These are phyloP conservation scores for Bipolaris zeicola DNA, from an alignment of 2,329 filamentous ascomycete genomes.

Conservation along the genomic window DNA sequence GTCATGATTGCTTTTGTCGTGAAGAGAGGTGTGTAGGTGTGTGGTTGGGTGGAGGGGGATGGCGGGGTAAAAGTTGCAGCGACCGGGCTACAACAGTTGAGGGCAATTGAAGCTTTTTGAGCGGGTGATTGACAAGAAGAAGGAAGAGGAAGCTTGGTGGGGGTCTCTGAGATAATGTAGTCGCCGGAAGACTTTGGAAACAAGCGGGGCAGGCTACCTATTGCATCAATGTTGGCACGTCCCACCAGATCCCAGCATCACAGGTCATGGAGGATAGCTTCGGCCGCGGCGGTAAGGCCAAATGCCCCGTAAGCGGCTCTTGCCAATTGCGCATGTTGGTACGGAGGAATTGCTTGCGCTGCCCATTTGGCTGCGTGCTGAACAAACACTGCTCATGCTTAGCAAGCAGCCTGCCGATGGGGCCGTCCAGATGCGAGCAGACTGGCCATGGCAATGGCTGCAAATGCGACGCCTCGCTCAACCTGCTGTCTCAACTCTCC, in stretches of 20 bases:
- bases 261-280: constrained; percentile 10
- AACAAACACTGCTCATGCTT: constrained; percentile 9
- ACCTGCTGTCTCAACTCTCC: too few species aligned
- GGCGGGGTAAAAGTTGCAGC: constrained; percentile 40
- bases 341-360: constrained; percentile 9
- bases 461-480: neutral
- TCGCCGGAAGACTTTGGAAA: constrained; percentile 43
- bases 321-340: constrained; percentile 18
- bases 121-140: constrained; percentile 31
- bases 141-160: constrained; percentile 27
- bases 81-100: constrained; percentile 37
- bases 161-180: constrained; percentile 43
- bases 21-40: constrained; percentile 2
- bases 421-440: neutral
- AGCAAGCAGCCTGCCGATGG: constrained; percentile 9
- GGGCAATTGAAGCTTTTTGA: constrained; percentile 29
- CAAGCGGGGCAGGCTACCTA: constrained; percentile 37
- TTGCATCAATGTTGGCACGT: constrained; percentile 36
- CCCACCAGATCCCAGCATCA: constrained; percentile 19
- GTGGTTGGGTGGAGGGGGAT: constrained; percentile 14
- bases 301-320: constrained; percentile 17
- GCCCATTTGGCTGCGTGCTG: constrained; percentile 10
- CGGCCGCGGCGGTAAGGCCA: constrained; percentile 41
- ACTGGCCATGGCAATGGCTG: neutral
- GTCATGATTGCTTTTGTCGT: constrained; percentile 39